A percentile compares a stretch with the other conserved stretches of the same genome.
These are phyloP conservation scores for Nannochloris sp. DNA, from an alignment of 139 green algal species.

Conservation along the genomic window DNA sequence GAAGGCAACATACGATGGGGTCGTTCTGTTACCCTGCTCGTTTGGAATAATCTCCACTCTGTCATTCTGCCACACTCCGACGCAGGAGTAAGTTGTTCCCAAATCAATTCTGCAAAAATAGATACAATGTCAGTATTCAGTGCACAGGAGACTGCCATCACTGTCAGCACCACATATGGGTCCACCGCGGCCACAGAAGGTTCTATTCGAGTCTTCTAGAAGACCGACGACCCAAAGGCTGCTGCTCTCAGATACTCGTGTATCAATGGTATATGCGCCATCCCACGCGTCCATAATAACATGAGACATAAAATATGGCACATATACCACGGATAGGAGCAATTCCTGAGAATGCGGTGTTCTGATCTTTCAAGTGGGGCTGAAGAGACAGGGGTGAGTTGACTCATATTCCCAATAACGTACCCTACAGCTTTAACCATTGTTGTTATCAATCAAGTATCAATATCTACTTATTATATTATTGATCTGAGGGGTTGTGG, in stretches of 20 bases:
- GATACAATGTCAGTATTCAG: background rate
- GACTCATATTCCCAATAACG: background rate
- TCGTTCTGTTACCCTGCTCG: slow-evolving; percentile 64
- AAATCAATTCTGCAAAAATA: slow-evolving; percentile 58
- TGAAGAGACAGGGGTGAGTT: background rate
- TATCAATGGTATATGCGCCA: no score
- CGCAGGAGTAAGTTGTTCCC: slow-evolving; percentile 79
- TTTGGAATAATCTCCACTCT: slow-evolving; percentile 91
- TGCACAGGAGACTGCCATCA: background rate
- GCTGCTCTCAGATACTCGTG: no score
- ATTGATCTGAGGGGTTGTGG: no score
- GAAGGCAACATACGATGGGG: slow-evolving; percentile 74
- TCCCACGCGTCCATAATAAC: no score
- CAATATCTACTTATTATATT: no score
- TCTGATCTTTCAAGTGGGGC: background rate
- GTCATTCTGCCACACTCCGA: slow-evolving; percentile 91
- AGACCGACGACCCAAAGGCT: no score
- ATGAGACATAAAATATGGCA: no score
- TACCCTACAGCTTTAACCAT: slow-evolving; percentile 3
- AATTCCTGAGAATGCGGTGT: no score
- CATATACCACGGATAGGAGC: no score
- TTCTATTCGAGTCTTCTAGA: no score
- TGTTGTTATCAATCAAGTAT: background rate
- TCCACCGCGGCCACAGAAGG: background rate
- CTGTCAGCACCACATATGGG: background rate